Conservation (phyloP, 2,329 filamentous ascomycete species). For the Reticulascus tulasneorum region DNA sequence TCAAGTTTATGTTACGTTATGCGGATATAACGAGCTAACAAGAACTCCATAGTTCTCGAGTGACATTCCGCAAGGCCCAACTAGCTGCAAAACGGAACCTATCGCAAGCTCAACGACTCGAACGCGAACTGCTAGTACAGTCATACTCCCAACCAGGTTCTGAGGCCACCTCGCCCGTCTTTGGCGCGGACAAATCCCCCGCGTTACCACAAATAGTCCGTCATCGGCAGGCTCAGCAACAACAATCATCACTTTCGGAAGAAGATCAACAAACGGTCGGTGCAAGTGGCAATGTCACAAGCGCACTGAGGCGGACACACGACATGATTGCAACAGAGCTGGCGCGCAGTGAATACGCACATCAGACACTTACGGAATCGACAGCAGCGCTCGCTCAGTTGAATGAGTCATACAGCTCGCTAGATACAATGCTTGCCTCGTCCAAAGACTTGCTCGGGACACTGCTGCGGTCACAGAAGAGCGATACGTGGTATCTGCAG, state of each 20-base stretch:
- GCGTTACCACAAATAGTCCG: slow-evolving; percentile 17
- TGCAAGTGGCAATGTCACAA: slow-evolving; percentile 79
- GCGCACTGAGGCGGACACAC: slow-evolving; percentile 79
- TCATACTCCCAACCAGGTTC: slow-evolving; percentile 48
- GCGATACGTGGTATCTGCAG: slow-evolving; percentile 95
- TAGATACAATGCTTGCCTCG: slow-evolving; percentile 72
- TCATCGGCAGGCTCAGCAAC: slow-evolving; percentile 23
- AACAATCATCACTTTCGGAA: slow-evolving; percentile 42
- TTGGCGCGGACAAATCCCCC: slow-evolving; percentile 17
- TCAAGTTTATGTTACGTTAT: neutral
- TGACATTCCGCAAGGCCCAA: slow-evolving; percentile 77
- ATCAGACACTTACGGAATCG: slow-evolving; percentile 81
- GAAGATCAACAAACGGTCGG: slow-evolving; percentile 70
- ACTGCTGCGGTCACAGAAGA: slow-evolving; percentile 84
- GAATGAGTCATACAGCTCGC: slow-evolving; percentile 72
- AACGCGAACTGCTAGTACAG: slow-evolving; percentile 72
- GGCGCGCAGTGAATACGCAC: slow-evolving; percentile 80
- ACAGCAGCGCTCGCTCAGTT: slow-evolving; percentile 78
- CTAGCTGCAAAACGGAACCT: slow-evolving; percentile 73
- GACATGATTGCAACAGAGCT: slow-evolving; percentile 82
- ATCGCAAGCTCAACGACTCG: slow-evolving; percentile 67
- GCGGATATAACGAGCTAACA: slow-evolving; percentile 1
- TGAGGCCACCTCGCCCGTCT: slow-evolving; percentile 26
- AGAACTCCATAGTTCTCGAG: slow-evolving; percentile 43
- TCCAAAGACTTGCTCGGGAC: slow-evolving; percentile 74